Percentiles rank a stretch among this genome's conserved stretches.
Conservation (phyloP, 805 yeast species). For the Suhomyces tanzawaensis region DNA sequence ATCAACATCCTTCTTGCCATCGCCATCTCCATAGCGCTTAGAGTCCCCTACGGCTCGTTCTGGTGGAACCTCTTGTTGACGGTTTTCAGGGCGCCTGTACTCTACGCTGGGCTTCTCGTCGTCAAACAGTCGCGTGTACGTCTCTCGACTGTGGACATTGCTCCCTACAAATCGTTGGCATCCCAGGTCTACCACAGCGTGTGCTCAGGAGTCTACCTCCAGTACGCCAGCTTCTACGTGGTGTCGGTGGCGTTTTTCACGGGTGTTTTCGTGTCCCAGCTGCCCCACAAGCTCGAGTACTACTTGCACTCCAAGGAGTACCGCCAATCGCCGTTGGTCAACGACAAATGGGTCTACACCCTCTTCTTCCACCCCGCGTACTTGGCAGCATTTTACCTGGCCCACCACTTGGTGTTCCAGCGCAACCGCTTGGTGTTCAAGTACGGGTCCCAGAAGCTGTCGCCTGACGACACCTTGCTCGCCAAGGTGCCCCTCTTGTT, state of each 20-base stretch:
- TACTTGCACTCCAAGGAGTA: slow-evolving; percentile 38
- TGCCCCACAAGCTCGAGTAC: slow-evolving; percentile 26
- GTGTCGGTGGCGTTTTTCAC: slow-evolving; percentile 23
- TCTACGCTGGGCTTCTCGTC: slow-evolving; percentile 26
- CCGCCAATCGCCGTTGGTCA: slow-evolving; percentile 34
- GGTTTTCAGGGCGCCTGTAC: slow-evolving; percentile 27
- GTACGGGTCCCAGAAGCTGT: slow-evolving; percentile 39
- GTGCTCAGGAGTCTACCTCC: slow-evolving; percentile 16
- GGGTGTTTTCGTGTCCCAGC: slow-evolving; percentile 25
- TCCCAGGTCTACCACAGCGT: slow-evolving; percentile 27
- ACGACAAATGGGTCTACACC: slow-evolving; percentile 47
- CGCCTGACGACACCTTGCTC: slow-evolving; percentile 37
- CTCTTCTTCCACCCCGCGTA: slow-evolving; percentile 43
- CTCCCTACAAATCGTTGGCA: slow-evolving; percentile 32
- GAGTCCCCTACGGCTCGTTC: slow-evolving; percentile 27
- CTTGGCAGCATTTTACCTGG: slow-evolving; percentile 45
- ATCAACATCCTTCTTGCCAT: slow-evolving; percentile 28
- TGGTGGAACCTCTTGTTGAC: slow-evolving; percentile 31
- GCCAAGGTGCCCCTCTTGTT: slow-evolving; percentile 27
- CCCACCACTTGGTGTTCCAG: slow-evolving; percentile 52
- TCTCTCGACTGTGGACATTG: slow-evolving; percentile 30
- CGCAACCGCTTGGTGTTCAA: slow-evolving; percentile 52
- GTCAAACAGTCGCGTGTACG: slow-evolving; percentile 25
- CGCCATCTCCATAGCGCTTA: slow-evolving; percentile 20
- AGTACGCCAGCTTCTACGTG: slow-evolving; percentile 18